Conservation (phyloP, 1,284 basidiomycete genomes). For the Trametes versicolor region DNA sequence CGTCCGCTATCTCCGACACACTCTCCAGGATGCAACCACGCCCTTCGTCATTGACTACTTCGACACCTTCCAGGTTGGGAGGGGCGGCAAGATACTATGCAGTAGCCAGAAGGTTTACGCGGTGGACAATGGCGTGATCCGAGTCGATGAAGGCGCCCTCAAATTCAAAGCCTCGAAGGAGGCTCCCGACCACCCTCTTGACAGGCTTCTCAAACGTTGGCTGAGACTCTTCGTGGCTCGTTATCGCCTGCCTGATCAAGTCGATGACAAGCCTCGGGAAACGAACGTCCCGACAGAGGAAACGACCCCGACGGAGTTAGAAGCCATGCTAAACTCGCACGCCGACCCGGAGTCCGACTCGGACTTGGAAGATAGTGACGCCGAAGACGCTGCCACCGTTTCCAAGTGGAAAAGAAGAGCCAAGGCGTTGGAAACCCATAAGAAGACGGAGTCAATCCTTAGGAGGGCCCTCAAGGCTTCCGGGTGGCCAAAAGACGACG, state of each 20-base stretch:
- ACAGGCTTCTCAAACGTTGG: background rate
- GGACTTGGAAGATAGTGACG: too few species aligned
- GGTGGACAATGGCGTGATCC: background rate
- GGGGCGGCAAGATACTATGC: background rate
- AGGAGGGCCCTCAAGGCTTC: too few species aligned
- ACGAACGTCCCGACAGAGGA: too few species aligned
- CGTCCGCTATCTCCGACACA: slow-evolving; percentile 7
- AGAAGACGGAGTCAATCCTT: too few species aligned
- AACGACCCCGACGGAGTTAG: too few species aligned
- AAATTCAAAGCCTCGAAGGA: background rate
- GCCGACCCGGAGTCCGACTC: too few species aligned
- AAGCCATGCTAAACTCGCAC: too few species aligned
- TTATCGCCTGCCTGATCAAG: background rate
- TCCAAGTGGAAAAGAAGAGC: too few species aligned
- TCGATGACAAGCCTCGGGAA: too few species aligned
- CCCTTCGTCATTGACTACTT: background rate
- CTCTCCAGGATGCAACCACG: background rate
- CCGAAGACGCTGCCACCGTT: too few species aligned
- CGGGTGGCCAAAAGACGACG: too few species aligned
- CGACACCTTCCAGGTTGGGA: background rate
- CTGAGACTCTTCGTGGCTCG: background rate
- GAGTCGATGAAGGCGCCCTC: background rate
- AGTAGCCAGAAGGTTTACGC: background rate
- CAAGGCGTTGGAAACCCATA: too few species aligned
- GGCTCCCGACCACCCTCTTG: background rate